Base-by-base conservation (phyloP, 176 grass and related monocot species). In the Bonia amplexicaulis region DNA sequence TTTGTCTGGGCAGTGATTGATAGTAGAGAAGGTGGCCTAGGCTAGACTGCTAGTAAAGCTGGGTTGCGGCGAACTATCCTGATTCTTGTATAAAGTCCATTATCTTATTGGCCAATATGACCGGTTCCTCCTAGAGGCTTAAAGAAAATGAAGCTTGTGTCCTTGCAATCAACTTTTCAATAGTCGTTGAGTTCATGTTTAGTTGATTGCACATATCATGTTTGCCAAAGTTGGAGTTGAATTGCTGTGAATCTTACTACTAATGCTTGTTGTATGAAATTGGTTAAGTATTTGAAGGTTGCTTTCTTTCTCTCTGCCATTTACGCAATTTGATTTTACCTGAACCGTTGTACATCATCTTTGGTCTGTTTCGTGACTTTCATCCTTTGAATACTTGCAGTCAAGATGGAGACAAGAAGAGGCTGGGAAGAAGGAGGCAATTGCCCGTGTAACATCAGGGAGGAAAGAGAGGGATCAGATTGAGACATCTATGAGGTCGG, bases 401-500 rank as follows among this genome's bases (percentile, higher is more conserved):
- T 80, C 66, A 37, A 85, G 87, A 57, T 69, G 86, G 81, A 90
- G 71, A 73, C 88, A 97, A 71, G 92, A 94, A 79, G 87, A 93
- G 71, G 71, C 84, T 76, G 57, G 55, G 61, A 97, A 94, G 86
- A 77, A 48, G 37, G 92, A 93, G 62, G 91, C 80, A 71, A 58
- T 94, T 55, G 73, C 86, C 10, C 74, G 42, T 79, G 89, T 85
- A 69, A 88, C 66, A 58, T 87, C 84, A 66, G 84, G 85, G 73
- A 97, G 73, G 74, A 91, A 91, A 75, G 90, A 97, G 69, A 80
- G 90, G 52, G 88, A 91, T 27, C 86, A 86, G 37, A 89, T 97
- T 26, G 95, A 97, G 47, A 94, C 85, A 19, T 58, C 85, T 17
- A 69, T 88, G 78, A 97, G 88, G 81, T 94, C 95, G 0, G 85